Base-by-base conservation (phyloP, 2,329 filamentous ascomycete genomes). In the Pseudonectria buxi region DNA sequence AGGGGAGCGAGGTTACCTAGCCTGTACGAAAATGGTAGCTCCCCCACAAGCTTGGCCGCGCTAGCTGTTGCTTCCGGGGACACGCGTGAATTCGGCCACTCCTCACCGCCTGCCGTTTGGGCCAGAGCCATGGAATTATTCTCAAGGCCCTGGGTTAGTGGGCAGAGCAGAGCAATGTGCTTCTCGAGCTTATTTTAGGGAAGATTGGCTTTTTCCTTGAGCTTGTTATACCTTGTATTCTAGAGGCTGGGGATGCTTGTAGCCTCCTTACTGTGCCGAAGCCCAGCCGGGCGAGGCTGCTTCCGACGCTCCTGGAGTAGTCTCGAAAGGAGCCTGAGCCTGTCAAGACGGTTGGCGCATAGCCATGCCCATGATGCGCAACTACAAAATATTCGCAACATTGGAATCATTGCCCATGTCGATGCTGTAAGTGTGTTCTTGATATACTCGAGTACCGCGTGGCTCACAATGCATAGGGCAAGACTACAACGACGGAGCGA, bases 381-480 rank as follows among this genome's bases (percentile, higher is more conserved):
- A 15, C 43, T 63, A 7, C 47, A 57, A 31, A 76, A 76, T 51
- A 92, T 89, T 33, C 76, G 90, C 50, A 98, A 98, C 57, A 95
- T 98, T 57, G 92, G 92, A 43, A 96, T 98, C 49, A 95, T 98
- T 60, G 92, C 92, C 40, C 92, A 98, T 61, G 95, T 98, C 46
- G 92, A 96, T 78, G 92, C 92, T 37, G 74, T 78, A 60, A 36
- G 71, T 59, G 10, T 14, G 7, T 16, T 10, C 4, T 7, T 3
- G 3, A 3, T 10, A 1, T 1, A 13, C 7, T 6, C 2, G 2
- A 28, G 9, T 16, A 13, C 9, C 2, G 4, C 3, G 4, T 4
- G 5, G 14, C 34, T 48, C 10, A 55, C 32, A 25, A 27, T 9
- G 14, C 14, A 3, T 35, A 78, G 74, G 92, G 92, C 7, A 98